Conservation (phyloP, 768 basidiomycete species). For the Lepiota brunneoincarnata region DNA sequence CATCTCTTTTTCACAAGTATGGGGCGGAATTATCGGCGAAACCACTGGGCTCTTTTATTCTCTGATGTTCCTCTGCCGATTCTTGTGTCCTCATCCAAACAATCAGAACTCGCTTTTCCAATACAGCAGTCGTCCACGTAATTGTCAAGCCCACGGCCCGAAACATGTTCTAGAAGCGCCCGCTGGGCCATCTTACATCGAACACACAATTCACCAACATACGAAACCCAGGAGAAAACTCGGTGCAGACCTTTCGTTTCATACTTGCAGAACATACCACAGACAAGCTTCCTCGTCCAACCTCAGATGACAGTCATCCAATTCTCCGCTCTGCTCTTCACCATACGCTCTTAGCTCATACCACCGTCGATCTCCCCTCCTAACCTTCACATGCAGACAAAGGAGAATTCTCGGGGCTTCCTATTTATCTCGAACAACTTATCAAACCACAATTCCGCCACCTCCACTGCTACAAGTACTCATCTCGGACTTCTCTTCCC, state of each 20-base stretch:
- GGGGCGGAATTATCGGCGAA: slow-evolving; percentile 9
- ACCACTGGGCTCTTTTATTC: neutral
- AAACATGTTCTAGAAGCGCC: neutral
- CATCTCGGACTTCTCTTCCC: neutral
- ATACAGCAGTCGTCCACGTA: neutral
- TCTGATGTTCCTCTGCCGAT: neutral
- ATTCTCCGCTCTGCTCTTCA: neutral
- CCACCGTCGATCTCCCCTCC: neutral
- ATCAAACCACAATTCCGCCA: neutral
- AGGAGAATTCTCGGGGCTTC: slow-evolving; percentile 12
- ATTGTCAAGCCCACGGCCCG: neutral
- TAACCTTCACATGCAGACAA: neutral
- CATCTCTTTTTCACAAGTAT: neutral
- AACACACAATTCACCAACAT: neutral
- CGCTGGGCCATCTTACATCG: neutral
- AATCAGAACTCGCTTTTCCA: neutral
- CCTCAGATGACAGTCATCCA: neutral
- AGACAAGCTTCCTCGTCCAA: neutral
- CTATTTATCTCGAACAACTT: neutral
- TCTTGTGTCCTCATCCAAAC: neutral
- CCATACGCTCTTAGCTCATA: neutral
- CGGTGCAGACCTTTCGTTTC: slow-evolving; percentile 1
- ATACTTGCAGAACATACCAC: neutral
- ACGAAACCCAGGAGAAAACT: slow-evolving; percentile 5
- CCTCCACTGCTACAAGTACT: neutral